These are phyloP conservation scores for Parathielavia appendiculata DNA, from an alignment of 495 filamentous ascomycete species.

Conservation along the genomic window DNA sequence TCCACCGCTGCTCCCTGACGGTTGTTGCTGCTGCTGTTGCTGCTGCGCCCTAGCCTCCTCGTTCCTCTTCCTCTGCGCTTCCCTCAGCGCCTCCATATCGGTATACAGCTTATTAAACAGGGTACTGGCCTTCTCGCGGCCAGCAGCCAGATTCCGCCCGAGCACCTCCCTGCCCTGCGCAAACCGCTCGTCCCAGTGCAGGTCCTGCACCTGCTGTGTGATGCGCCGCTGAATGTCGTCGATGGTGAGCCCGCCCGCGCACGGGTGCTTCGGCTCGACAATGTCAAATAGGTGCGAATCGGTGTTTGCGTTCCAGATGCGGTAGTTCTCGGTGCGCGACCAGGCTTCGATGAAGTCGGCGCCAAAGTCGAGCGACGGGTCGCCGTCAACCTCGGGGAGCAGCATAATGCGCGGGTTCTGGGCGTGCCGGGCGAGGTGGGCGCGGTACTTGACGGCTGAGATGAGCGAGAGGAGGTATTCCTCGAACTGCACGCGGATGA, in stretches of 20 bases:
- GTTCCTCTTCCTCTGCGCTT: conserved; percentile 67
- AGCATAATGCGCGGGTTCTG: conserved; percentile 54
- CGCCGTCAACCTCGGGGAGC: conserved; percentile 68
- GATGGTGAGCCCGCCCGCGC: conserved; percentile 87
- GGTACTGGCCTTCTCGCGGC: conserved; percentile 74
- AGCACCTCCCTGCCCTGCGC: conserved; percentile 71
- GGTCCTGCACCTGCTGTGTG: conserved; percentile 78
- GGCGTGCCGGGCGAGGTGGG: conserved; percentile 60
- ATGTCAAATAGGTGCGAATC: conserved; percentile 92
- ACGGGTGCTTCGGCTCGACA: conserved; percentile 87
- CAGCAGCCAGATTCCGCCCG: conserved; percentile 72
- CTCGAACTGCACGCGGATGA: conserved; percentile 95
- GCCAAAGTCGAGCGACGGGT: conserved; percentile 78
- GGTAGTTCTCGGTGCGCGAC: conserved; percentile 82
- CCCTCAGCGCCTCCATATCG: conserved; percentile 80
- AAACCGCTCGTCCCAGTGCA: conserved; percentile 82
- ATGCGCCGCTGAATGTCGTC: conserved; percentile 91
- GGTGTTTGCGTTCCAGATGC: conserved; percentile 65
- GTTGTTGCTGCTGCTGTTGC: conserved; percentile 20
- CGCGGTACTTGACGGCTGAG: conserved; percentile 82
- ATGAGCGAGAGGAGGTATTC: conserved; percentile 91
- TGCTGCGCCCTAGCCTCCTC: conserved; percentile 51
- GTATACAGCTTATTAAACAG: conserved; percentile 83
- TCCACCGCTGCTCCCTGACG: conserved; percentile 16
- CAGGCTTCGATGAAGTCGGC: conserved; percentile 72